These are phyloP conservation scores for Tulasnella sp. DNA, from an alignment of 768 basidiomycete species.

Conservation along the genomic window DNA sequence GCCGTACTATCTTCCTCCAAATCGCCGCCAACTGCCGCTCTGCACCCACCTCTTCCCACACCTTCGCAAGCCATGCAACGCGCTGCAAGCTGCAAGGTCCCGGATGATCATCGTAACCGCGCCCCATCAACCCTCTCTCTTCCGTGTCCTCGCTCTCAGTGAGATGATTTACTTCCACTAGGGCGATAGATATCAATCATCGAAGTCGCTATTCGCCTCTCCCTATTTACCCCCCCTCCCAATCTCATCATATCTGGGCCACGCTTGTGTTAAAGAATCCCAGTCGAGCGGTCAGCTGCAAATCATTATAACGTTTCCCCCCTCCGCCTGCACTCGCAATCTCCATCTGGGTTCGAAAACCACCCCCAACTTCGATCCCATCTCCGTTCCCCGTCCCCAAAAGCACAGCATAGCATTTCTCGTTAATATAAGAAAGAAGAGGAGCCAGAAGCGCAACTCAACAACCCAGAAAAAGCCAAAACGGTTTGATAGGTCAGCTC, in stretches of 20 bases:
- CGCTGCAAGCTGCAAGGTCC: too few species aligned
- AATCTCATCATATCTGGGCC: not conserved
- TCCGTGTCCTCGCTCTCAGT: not conserved
- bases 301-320: not conserved
- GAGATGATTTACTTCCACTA: conserved; percentile 3
- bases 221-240: not conserved
- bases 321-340: not conserved
- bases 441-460: not conserved
- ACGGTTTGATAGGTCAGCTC: not conserved
- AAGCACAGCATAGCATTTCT: not conserved
- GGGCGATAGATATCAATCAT: not conserved
- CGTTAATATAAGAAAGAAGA: not conserved
- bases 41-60: conserved; percentile 7
- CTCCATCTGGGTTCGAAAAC: not conserved
- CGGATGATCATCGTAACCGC: not conserved
- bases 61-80: not conserved
- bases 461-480: not conserved
- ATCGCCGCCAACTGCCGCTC: conserved; percentile 11
- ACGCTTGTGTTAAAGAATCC: conserved; percentile 1
- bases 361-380: not conserved
- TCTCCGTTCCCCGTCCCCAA: not conserved
- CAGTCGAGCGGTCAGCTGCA: not conserved
- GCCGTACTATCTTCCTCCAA: not conserved
- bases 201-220: not conserved
- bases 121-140: not conserved